Evolutionary conservation across 179 eudicot species (phyloP), one percentile per base, ranked within the genome.

Genomic region (Camellia oleifera): DNA sequence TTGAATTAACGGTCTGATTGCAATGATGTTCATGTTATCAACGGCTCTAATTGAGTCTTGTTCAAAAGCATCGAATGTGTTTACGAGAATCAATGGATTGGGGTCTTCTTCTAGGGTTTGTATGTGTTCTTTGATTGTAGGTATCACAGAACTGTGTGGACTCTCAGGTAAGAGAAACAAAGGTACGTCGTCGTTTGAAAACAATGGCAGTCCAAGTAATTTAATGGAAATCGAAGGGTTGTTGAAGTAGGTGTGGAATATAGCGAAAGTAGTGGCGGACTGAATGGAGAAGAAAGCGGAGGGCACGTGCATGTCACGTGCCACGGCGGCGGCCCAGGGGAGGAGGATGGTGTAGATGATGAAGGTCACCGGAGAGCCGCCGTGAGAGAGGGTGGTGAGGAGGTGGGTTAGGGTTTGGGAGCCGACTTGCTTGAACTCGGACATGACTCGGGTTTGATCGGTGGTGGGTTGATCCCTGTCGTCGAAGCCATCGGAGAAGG

Each of bases 51-150:
- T 80, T 17, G 76, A 54, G 3, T 87, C 61, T 3, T 82, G 66
- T 75, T 92, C 94, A 11, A 89, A 76, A 13, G 83, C 86, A 58
- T 85, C 76, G 11, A 88, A 75, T 1, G 89, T 88, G 76, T 91
- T 92, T 20, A 88, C 61, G 32, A 92, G 78, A 45, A 89, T 74
- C 12, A 73, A 63, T 23, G 85, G 79, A n/a, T 71, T 65, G 0
- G 81, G 80, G 3, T 85, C 86, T 67, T 60, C 73, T 46, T 87
- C 89, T 4, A 85, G 83, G 58, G 76, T 77, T 74, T 80, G 77
- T n/a, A 86, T 79, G 84, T 86, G 89, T 69, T 88, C 88, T 79
- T 74, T 64, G 53, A 86, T 69, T 26, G 57, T 8, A 17, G 83
- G 83, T 0, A 64, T 44, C 14, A 76, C 75, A 9, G 70, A 70